Percentiles rank a stretch among this genome's conserved stretches.
phyloP scores from a whole-genome alignment of 2,329 filamentous ascomycete species.

The Beauveria pseudobassiana region DNA sequence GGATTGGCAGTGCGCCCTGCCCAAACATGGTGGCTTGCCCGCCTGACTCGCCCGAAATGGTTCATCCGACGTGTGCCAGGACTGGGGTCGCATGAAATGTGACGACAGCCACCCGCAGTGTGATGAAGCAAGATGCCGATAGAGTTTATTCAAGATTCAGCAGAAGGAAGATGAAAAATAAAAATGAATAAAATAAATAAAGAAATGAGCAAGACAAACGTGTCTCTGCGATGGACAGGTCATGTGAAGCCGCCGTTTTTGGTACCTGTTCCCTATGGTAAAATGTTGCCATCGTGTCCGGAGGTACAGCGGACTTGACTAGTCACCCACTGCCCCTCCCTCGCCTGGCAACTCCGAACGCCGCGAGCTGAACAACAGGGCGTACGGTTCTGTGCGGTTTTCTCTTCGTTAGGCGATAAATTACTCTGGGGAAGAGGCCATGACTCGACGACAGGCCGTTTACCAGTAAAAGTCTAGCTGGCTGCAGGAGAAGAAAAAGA shows the following conservation, averaged over 20 bases:
- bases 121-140: not conserved
- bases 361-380: not conserved
- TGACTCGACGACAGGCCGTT: not conserved
- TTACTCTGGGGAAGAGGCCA: not conserved
- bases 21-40: not conserved
- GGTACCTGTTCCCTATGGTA: too few relatives aligned
- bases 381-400: not conserved
- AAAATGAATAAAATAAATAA: too few relatives aligned
- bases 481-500: not conserved
- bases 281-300: not conserved
- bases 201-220: not conserved
- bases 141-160: not conserved
- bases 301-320: not conserved
- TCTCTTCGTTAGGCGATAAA: not conserved
- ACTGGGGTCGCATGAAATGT: not conserved
- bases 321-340: not conserved
- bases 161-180: not conserved
- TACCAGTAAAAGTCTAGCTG: not conserved
- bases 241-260: too few relatives aligned
- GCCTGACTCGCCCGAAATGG: constrained; percentile 1
- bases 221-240: not conserved
- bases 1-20: not conserved
- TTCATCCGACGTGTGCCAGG: constrained; percentile 2
- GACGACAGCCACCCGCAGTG: not conserved
- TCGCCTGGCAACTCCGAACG: not conserved